A percentile compares a stretch with the other conserved stretches of the same genome.
Evolutionary conservation across 2,329 filamentous ascomycete genomes (phyloP).

Genomic region (Alternaria tenuissima): DNA sequence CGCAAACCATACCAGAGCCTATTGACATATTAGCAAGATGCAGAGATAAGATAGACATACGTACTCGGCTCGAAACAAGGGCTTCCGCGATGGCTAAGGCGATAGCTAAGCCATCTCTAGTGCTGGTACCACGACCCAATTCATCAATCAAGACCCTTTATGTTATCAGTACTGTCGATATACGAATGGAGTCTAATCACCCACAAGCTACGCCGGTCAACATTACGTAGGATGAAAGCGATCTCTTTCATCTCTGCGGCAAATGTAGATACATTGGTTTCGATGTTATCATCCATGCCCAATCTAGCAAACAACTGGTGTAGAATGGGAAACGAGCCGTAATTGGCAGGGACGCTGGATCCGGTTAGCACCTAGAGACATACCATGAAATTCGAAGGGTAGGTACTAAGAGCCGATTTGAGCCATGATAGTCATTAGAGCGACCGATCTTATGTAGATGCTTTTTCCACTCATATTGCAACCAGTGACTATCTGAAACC

Average conservation of each 20-base stretch:
- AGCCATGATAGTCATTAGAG: constrained; percentile 88
- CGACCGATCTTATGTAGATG: constrained; percentile 88
- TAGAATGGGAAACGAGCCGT: constrained; percentile 81
- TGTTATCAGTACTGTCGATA: not conserved
- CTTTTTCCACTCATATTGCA: constrained; percentile 98
- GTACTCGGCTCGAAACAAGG: constrained; percentile 71
- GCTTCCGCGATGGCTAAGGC: constrained; percentile 90
- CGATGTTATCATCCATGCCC: constrained; percentile 85
- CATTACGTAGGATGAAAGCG: constrained; percentile 87
- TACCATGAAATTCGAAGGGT: not conserved
- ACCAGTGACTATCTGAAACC: constrained; percentile 93
- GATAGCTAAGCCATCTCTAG: constrained; percentile 85
- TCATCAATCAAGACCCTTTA: constrained; percentile 81
- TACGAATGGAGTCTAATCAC: not conserved
- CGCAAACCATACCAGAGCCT: constrained; percentile 86
- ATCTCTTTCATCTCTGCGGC: constrained; percentile 95
- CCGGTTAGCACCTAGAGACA: constrained; percentile 11
- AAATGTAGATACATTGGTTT: constrained; percentile 92
- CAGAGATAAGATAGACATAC: not conserved
- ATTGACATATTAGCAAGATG: constrained; percentile 3
- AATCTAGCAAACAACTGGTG: constrained; percentile 87
- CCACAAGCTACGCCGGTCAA: constrained; percentile 74
- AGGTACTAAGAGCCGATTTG: constrained; percentile 81
- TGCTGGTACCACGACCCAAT: constrained; percentile 88
- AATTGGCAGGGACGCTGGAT: constrained; percentile 75